Base-by-base conservation (phyloP, 139 green algal genomes). In the Tetradesmus obliquus region DNA sequence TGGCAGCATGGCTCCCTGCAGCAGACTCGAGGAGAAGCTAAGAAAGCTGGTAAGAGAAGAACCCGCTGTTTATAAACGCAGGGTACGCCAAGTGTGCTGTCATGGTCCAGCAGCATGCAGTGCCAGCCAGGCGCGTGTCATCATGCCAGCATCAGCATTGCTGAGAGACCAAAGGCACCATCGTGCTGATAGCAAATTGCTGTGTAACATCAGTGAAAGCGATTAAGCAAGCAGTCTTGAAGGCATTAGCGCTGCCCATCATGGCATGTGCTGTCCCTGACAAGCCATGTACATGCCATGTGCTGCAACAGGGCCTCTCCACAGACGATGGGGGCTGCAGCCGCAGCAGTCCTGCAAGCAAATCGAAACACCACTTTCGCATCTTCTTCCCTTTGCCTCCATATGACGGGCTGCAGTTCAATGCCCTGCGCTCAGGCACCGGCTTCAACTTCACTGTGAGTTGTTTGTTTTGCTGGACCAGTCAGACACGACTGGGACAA, bases 391-490 rank as follows among this genome's bases (percentile, higher is more conserved):
- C 84, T 2, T 45, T 89, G 84, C 84, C 84, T 8, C 84, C 84
- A 24, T 89, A 82, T 81, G 62, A 89, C 5, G 84, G 84, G 1
- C 60, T 89, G 19, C 84, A 89, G 60, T 89, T 89, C 84, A 80
- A 89, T 15, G 84, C 84, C 5, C 60, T 89, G 6, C 55, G 45
- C n/a, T 80, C 84, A 45, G 84, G 84, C 17, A 19, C 24, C 51
- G 84, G 84, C 24, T 89, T 66, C 62, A 89, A 89, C 62, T 89
- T 89, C 84, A 89, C 84, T 4, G 84, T 89, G 24, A 89, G 84
- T 45, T 45, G 32, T 45, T 45, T 0, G 32, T 45, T 45, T 45
- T 45, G 32, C 32, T 45, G 32, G 32, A 45, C 32, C 0, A 45
- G 32, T 45, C 32, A 45, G 32, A 45, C 66, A 76, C 1, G 66